Conservation (phyloP, 164 flowering plant species). For the Umbilicus rupestris region DNA sequence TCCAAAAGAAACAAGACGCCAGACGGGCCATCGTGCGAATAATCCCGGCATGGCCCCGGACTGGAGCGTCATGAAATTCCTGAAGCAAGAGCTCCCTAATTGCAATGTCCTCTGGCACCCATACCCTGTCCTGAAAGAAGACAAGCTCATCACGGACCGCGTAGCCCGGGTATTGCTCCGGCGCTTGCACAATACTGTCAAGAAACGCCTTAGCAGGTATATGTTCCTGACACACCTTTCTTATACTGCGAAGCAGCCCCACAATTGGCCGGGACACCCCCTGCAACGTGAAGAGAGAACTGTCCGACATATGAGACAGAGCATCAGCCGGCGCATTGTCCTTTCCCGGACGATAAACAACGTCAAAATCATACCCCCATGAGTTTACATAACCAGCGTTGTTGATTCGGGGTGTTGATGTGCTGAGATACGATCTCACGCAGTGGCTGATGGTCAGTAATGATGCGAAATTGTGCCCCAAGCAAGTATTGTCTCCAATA, state of each 20-base stretch:
- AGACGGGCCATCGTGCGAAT: background rate
- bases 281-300: background rate
- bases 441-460: background rate
- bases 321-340: constrained; percentile 2
- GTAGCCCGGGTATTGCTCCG: too few species aligned
- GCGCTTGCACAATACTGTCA: too few species aligned
- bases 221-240: background rate
- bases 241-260: background rate
- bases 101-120: background rate
- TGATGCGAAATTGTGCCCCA: background rate
- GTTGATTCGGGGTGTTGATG: background rate
- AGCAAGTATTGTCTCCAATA: constrained; percentile 10
- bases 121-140: background rate
- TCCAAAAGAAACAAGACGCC: background rate
- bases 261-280: background rate
- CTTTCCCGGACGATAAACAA: background rate
- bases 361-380: constrained; percentile 6
- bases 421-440: background rate
- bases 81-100: background rate
- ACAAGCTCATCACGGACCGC: too few species aligned
- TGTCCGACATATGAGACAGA: background rate
- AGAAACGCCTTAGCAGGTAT: too few species aligned
- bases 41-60: background rate
- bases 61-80: background rate
- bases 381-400: constrained; percentile 9